Conservation (phyloP, 1,284 basidiomycete species). For the Leccinum insolens region DNA sequence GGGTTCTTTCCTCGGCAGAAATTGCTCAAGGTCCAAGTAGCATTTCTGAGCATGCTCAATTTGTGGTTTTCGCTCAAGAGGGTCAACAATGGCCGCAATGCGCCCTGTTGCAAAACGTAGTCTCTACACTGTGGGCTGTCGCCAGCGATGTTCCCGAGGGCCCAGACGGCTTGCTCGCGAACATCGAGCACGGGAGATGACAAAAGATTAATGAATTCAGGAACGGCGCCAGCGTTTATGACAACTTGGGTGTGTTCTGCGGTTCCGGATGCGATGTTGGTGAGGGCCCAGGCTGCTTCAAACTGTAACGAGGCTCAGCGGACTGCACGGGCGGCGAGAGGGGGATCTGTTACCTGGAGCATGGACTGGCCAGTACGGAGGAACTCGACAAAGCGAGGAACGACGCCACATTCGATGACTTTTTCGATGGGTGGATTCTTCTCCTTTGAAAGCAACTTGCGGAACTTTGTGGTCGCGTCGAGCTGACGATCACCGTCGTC, state of each 20-base stretch:
- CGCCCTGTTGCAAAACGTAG: constrained; percentile 82
- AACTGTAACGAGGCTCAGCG: constrained; percentile 60
- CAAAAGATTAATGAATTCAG: constrained; percentile 95
- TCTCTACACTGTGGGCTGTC: constrained; percentile 95
- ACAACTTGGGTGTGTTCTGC: constrained; percentile 99
- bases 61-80: constrained; percentile 89
- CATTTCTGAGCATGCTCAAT: constrained; percentile 96
- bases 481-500: constrained; percentile 91
- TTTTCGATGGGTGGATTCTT: constrained; percentile 99
- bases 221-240: constrained; percentile 92
- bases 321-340: neutral
- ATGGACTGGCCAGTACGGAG: constrained; percentile 87
- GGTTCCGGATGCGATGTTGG: constrained; percentile 99
- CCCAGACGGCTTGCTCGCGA: constrained; percentile 97
- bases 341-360: constrained; percentile 79
- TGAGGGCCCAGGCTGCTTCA: constrained; percentile 99
- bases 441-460: constrained; percentile 98
- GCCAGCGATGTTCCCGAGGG: constrained; percentile 94
- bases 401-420: constrained; percentile 97
- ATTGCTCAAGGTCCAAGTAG: constrained; percentile 98
- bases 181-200: constrained; percentile 89
- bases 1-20: constrained; percentile 97
- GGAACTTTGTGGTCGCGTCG: constrained; percentile 96
- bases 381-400: constrained; percentile 97
- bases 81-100: constrained; percentile 70